Conservation (phyloP, 768 basidiomycete species). For the Jaapia argillacea region DNA sequence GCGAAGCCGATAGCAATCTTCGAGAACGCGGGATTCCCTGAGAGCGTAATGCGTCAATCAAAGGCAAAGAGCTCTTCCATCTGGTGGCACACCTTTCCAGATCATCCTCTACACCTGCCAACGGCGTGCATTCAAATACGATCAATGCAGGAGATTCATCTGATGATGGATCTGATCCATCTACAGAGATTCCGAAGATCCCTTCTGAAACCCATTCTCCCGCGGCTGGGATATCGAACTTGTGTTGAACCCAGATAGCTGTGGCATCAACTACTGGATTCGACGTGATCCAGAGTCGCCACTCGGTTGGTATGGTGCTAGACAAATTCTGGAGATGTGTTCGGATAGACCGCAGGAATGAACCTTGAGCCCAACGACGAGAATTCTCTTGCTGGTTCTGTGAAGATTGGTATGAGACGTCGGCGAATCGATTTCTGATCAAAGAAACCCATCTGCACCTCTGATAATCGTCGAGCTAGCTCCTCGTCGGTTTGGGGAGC, state of each 20-base stretch:
- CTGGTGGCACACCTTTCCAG: slow-evolving; percentile 46
- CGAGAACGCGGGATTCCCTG: slow-evolving; percentile 63
- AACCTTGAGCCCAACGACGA: slow-evolving; percentile 64
- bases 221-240: slow-evolving; percentile 59
- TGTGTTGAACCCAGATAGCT: slow-evolving; percentile 72
- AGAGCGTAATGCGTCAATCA: slow-evolving; percentile 3
- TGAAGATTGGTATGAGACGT: too few species aligned
- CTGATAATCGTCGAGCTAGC: slow-evolving; percentile 53
- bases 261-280: slow-evolving; percentile 67
- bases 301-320: slow-evolving; percentile 21
- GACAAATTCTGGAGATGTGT: slow-evolving; percentile 23
- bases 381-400: slow-evolving; percentile 69
- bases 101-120: slow-evolving; percentile 52
- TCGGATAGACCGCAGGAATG: slow-evolving; percentile 47
- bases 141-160: slow-evolving; percentile 52
- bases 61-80: background rate
- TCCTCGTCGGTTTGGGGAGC: slow-evolving; percentile 54
- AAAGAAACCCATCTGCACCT: too few species aligned
- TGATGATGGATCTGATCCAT: slow-evolving; percentile 9
- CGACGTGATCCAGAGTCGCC: slow-evolving; percentile 66
- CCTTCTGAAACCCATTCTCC: slow-evolving; percentile 51
- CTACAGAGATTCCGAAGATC: slow-evolving; percentile 51
- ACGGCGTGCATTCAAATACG: slow-evolving; percentile 66
- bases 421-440: too few species aligned
- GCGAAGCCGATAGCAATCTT: slow-evolving; percentile 63